phyloP scores from a whole-genome alignment of 129 eudicot genomes.

The Helianthus annuus region DNA sequence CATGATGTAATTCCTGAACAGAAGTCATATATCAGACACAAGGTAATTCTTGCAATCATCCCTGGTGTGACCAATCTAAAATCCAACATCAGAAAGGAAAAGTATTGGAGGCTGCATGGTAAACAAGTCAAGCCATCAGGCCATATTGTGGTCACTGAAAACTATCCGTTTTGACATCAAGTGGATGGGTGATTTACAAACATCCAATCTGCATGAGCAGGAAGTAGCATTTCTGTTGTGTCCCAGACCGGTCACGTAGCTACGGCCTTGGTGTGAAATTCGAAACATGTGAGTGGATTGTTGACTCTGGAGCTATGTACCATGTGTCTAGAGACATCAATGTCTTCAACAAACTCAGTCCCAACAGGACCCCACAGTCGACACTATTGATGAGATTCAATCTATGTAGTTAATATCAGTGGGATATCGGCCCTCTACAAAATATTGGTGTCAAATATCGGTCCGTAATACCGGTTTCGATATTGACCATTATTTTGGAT shows the following conservation, averaged over 20 bases:
- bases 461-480: too few species aligned
- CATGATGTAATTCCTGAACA: too few species aligned
- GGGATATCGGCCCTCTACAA: too few species aligned
- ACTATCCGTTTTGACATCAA: neutral
- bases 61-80: neutral
- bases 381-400: too few species aligned
- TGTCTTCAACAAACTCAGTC: neutral
- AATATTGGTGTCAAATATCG: too few species aligned
- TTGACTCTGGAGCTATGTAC: neutral
- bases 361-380: too few species aligned
- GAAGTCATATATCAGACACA: neutral
- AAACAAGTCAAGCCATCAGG: neutral
- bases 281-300: neutral
- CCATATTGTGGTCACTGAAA: neutral
- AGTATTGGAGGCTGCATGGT: neutral
- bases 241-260: neutral
- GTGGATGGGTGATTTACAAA: neutral
- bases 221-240: neutral
- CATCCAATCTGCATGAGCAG: neutral
- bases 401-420: too few species aligned
- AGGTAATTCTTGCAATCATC: neutral
- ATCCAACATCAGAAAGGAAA: neutral
- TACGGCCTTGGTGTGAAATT: neutral
- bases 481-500: too few species aligned
- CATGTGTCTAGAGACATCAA: neutral